Conservation (phyloP, 768 basidiomycete species). For the Trametes maxima region DNA sequence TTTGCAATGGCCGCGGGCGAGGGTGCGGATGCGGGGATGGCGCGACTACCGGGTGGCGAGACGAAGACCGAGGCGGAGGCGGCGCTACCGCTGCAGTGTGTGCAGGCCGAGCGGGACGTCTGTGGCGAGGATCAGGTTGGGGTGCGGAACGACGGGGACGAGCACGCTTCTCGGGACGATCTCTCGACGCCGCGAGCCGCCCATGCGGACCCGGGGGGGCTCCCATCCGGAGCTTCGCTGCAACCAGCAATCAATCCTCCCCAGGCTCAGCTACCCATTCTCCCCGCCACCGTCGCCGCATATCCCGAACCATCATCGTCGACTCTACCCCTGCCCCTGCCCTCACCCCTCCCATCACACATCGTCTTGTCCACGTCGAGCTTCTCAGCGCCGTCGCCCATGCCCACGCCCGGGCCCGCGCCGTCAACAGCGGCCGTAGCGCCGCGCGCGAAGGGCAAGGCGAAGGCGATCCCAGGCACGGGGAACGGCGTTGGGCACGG, state of each 20-base stretch:
- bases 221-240: background rate
- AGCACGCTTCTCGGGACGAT: background rate
- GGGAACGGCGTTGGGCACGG: slow-evolving; percentile 10
- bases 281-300: background rate
- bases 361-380: background rate
- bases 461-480: slow-evolving; percentile 24
- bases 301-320: background rate
- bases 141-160: background rate
- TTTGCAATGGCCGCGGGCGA: background rate
- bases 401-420: background rate
- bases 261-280: background rate
- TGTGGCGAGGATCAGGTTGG: background rate
- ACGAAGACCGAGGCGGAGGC: background rate
- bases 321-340: background rate
- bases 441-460: slow-evolving; percentile 21
- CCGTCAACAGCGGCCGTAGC: background rate
- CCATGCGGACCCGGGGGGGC: background rate
- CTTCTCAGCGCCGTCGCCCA: background rate
- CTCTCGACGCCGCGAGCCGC: background rate
- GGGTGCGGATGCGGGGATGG: background rate
- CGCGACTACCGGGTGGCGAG: background rate
- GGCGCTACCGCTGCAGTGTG: background rate
- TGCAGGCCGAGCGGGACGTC: background rate
- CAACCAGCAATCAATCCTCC: background rate
- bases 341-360: background rate